Evolutionary conservation across 176 grass and related monocot species (phyloP), one percentile per base, ranked within the genome.

Genomic region (Aegilops umbellulata): DNA sequence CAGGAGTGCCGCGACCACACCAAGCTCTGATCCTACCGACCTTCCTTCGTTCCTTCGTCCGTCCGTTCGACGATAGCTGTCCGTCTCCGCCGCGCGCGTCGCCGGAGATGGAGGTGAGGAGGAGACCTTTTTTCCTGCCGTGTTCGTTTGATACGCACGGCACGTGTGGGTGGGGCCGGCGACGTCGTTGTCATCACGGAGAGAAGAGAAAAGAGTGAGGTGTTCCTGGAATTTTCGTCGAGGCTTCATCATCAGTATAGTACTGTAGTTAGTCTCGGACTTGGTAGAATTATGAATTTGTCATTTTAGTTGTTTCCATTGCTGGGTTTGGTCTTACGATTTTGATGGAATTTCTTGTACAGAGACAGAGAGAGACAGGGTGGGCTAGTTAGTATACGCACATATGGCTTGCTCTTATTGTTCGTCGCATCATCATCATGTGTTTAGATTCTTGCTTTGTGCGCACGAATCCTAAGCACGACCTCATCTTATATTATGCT

Each of bases 1-100:
- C 78, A 91, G 62, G 31, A 93, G n/a, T 93, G 94, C 63, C 75
- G 26, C 58, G 76, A 87, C 29, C 83, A 47, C 19, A 87, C 91
- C 47, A 85, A 84, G 60, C 88, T 95, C 30, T 95, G 78, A 90
- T 14, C 41, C 38, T 2, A 0, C 72, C 8, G 32, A 36, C 4
- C 16, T 0, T 1, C 1, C 72, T 49, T 47, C 13, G 24, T 15
- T 8, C 29, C 9, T 36, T 7, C 14, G 2, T 27, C 16, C 12
- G 22, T 14, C 24, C 10, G 31, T 4, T 1, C 65, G 65, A 2
- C 69, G n/a, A 9, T 44, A 44, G 41, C 1, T 2, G 49, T 17
- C 69, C 23, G 36, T 26, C 38, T 13, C 13, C 12, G 7, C 71
- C 41, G 14, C 14, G 1, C 14, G 7, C 42, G 72, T 75, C 72